A percentile compares a stretch with the other conserved stretches of the same genome.
Evolutionary conservation across 768 basidiomycete species (phyloP).

Genomic region (Ramaria sp.): DNA sequence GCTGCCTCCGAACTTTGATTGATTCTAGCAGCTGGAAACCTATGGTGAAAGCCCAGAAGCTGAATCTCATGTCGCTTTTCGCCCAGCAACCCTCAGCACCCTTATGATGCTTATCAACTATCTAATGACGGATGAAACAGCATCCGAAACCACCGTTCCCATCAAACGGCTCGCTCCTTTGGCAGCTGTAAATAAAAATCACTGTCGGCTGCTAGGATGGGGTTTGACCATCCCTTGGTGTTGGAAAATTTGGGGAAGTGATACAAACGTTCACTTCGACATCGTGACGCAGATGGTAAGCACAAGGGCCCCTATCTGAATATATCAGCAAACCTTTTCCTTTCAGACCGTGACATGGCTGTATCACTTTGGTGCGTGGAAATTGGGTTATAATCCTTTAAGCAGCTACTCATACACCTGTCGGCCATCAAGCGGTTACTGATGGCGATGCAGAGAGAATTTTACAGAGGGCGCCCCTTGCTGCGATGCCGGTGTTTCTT

Average conservation of each 20-base stretch:
- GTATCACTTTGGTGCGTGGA: slow-evolving; percentile 23
- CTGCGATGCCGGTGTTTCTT: background rate
- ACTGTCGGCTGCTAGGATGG: slow-evolving; percentile 47
- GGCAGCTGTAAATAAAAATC: slow-evolving; percentile 29
- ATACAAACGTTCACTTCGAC: slow-evolving; percentile 38
- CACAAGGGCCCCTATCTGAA: background rate
- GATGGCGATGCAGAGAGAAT: background rate
- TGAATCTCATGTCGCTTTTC: background rate
- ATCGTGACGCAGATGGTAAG: slow-evolving; percentile 39
- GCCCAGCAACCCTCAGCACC: background rate
- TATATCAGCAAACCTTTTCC: background rate
- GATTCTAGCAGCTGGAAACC: background rate
- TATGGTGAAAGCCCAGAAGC: background rate
- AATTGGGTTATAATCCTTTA: background rate
- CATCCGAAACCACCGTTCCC: background rate
- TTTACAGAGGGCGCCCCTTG: background rate
- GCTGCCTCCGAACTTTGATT: background rate
- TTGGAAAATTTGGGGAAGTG: slow-evolving; percentile 55
- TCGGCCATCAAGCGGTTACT: background rate
- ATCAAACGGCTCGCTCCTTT: slow-evolving; percentile 6
- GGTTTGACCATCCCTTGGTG: slow-evolving; percentile 48
- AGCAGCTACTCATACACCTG: background rate
- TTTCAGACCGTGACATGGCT: slow-evolving; percentile 46
- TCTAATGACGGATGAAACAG: background rate
- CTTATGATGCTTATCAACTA: background rate